These are phyloP conservation scores for Calcarisporium arbuscula DNA, from an alignment of 2,329 filamentous ascomycete genomes.

Conservation along the genomic window DNA sequence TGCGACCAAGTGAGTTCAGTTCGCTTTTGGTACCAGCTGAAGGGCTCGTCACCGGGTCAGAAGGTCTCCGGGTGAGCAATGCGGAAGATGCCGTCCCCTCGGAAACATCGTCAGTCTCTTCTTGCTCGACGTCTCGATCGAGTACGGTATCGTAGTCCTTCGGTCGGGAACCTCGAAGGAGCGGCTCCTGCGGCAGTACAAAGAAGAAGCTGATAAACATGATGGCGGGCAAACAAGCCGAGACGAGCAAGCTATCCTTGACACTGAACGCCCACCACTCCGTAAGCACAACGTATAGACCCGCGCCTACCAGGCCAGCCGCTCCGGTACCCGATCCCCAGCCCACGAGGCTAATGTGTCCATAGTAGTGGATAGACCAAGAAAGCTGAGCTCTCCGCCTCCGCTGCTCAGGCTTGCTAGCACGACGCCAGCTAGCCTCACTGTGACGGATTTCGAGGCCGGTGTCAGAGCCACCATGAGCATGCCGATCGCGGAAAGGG, in stretches of 20 bases:
- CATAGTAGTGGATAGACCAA: constrained; percentile 94
- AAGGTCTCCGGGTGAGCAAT: constrained; percentile 39
- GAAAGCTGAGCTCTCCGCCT: constrained; percentile 82
- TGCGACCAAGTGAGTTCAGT: constrained; percentile 32
- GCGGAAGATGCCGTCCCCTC: constrained; percentile 38
- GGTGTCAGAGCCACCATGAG: constrained; percentile 79
- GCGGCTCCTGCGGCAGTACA: constrained; percentile 63
- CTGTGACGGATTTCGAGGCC: constrained; percentile 53
- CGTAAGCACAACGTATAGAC: constrained; percentile 80
- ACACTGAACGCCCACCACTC: constrained; percentile 73
- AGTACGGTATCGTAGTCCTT: constrained; percentile 51
- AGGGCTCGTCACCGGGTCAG: constrained; percentile 8
- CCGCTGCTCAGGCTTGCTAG: constrained; percentile 82
- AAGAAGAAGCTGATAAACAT: constrained; percentile 86
- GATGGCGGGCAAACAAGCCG: constrained; percentile 70
- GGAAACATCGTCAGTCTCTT: constrained; percentile 27
- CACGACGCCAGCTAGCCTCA: constrained; percentile 77
- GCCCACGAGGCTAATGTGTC: constrained; percentile 74
- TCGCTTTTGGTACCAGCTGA: constrained; percentile 22
- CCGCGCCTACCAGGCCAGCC: constrained; percentile 79
- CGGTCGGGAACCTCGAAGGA: constrained; percentile 39
- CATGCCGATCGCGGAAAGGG: constrained; percentile 78
- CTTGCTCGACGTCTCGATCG: constrained; percentile 32
- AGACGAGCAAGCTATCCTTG: constrained; percentile 65
- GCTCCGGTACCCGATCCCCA: constrained; percentile 93